These are phyloP conservation scores for Cyclocybe aegerita DNA, from an alignment of 768 basidiomycete genomes.

Conservation along the genomic window DNA sequence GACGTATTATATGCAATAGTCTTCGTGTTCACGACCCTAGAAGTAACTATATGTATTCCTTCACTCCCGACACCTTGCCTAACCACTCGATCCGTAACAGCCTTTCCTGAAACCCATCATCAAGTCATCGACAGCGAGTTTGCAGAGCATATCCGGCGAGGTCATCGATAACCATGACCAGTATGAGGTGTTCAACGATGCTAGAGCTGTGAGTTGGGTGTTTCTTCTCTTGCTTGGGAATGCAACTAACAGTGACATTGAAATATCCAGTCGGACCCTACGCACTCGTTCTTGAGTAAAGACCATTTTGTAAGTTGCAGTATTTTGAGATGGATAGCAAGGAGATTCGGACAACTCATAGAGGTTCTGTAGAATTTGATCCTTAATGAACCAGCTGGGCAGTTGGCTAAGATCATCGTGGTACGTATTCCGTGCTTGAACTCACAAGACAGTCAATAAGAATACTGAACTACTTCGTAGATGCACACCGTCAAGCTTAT, in stretches of 20 bases:
- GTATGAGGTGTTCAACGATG: slow-evolving; percentile 86
- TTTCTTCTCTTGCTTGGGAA: slow-evolving; percentile 12
- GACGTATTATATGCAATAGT: slow-evolving; percentile 37
- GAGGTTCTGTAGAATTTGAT: slow-evolving; percentile 58
- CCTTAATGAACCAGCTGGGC: slow-evolving; percentile 81
- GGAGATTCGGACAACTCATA: slow-evolving; percentile 7
- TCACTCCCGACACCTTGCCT: background rate
- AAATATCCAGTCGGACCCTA: slow-evolving; percentile 68
- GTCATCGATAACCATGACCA: slow-evolving; percentile 83
- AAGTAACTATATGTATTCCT: slow-evolving; percentile 38
- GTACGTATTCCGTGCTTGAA: too few relatives aligned
- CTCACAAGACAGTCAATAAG: too few relatives aligned
- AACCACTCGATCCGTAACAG: slow-evolving; percentile 28
- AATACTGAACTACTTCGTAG: too few relatives aligned
- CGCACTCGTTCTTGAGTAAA: slow-evolving; percentile 86
- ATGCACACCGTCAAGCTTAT: slow-evolving; percentile 66
- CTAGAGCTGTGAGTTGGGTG: slow-evolving; percentile 57
- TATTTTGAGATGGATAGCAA: background rate
- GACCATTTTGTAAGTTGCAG: slow-evolving; percentile 74
- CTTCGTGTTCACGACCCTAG: slow-evolving; percentile 83
- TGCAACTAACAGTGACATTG: background rate
- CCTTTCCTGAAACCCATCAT: slow-evolving; percentile 82
- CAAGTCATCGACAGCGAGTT: slow-evolving; percentile 62
- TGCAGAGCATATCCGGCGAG: slow-evolving; percentile 65
- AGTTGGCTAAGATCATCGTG: slow-evolving; percentile 67